Evolutionary conservation across 371 early-diverging fungal genomes (phyloP), one percentile per base, ranked within the genome.

Genomic region (Rozella allomycis): DNA sequence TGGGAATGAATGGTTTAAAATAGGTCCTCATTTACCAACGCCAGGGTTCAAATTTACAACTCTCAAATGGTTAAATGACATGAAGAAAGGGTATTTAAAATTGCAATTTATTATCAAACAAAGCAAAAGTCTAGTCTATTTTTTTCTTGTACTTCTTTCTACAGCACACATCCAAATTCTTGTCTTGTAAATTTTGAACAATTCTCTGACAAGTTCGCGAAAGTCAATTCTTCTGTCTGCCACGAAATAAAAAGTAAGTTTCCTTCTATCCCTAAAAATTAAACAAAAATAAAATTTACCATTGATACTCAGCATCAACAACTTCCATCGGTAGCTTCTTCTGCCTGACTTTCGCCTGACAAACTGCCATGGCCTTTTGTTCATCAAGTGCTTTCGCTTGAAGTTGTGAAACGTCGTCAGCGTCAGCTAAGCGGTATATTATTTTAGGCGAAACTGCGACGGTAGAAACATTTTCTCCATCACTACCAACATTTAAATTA

Each of bases 111-210:
- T n/a, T n/a, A n/a, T n/a, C n/a, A n/a, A n/a, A n/a, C n/a, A n/a
- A n/a, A n/a, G n/a, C n/a, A n/a, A n/a, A n/a, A n/a, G n/a, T n/a
- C 23, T 23, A 8, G 6, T 23, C 23, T 23, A 23, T 23, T 23
- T 23, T 11, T 23, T 23, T 23, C 6, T 23, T 23, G 23, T 23
- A 6, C 23, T 11, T 23, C 23, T 28, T 12, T 28, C 52, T 14
- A 52, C 37, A 13, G 45, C 37, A 34, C 54, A 58, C 88, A 94
- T 87, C 98, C 98, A 98, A 42, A 98, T 96, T 30, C 98, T 74
- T 4, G 91, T 93, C 60, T 97, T 96, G 62, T 91, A 97, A 23
- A 84, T 73, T 54, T 91, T 93, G 61, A 96, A 98, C 29, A 97
- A 60, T 31, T 97, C 96, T 23, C 88, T 73, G 34, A 97, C 97